Base-by-base conservation (phyloP, 2,329 filamentous ascomycete genomes). In the Aspergillus fischeri region DNA sequence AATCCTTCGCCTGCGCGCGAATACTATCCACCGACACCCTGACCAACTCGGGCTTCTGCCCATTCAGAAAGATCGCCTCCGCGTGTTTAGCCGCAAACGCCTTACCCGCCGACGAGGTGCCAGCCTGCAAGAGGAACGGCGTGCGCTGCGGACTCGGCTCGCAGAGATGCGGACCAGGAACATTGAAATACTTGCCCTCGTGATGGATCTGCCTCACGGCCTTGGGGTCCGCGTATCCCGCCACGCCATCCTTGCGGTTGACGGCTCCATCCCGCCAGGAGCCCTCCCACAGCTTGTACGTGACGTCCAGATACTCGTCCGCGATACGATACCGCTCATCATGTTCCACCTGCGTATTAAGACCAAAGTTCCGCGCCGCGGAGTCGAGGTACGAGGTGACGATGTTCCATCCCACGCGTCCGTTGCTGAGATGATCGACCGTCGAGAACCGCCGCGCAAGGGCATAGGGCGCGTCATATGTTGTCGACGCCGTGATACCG, bases 381-480 rank as follows among this genome's bases (percentile, higher is more conserved):
- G 73, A 77, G 41, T 80, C 77, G 1, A 79, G 66, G 56, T 80
- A 81, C 9, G 71, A 75, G 0, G 79, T 82, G 0, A 82, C 80
- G 38, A 81, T 78, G 52, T 83, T 83, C 80, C 80, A 81, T 0
- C 76, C 82, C 0, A 81, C 76, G 1, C 82, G 75, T 0, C 81
- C 80, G 35, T 74, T 70, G 49, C 75, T 80, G 4, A 84, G 67
- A 57, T 83, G 81, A 56, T 83, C 81, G 2, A 84, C 70, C 0
- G 79, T 81, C 1, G 81, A 81, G 54, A 84, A 81, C 2, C 80
- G 78, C 1, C 81, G 74, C 1, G 81, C 81, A 8, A 83, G 75
- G 51, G 82, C 80, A 49, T 82, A 83, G 4, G 81, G 80, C 51
- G 80, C 74, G 24, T 84, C 81, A 53, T 82, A 83, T 0, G 81